Conservation (phyloP, 352 stramenopile species). For the Phytophthora pisi region DNA sequence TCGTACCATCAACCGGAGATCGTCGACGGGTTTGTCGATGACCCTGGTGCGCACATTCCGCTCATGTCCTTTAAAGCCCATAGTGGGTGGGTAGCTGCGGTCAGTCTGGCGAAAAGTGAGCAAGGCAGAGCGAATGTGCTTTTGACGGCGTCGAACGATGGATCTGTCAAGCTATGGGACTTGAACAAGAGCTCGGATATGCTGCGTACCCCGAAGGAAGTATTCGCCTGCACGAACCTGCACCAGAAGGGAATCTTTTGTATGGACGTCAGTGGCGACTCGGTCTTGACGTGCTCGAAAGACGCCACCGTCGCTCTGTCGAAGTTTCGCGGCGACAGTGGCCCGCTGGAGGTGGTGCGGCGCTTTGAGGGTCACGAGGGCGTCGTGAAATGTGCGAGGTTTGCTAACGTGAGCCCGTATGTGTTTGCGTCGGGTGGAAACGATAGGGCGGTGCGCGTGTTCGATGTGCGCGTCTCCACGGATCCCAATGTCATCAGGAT, state of each 20-base stretch:
- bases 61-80: constrained; percentile 66
- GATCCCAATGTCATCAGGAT: constrained; percentile 19
- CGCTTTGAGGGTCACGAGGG: constrained; percentile 47
- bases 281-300: constrained; percentile 59
- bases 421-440: constrained; percentile 55
- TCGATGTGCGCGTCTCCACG: constrained; percentile 29
- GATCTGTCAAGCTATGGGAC: constrained; percentile 59
- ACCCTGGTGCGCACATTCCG: constrained; percentile 24
- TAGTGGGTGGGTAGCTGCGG: constrained; percentile 54
- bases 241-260: constrained; percentile 57
- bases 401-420: constrained; percentile 27
- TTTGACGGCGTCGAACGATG: constrained; percentile 57
- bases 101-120: constrained; percentile 44
- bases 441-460: constrained; percentile 49
- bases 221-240: constrained; percentile 35
- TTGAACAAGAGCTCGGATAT: constrained; percentile 44
- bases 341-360: constrained; percentile 19
- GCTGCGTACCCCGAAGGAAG: constrained; percentile 31
- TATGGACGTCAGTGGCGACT: constrained; percentile 43
- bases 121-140: constrained; percentile 41
- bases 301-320: constrained; percentile 49
- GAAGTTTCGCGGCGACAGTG: constrained; percentile 25
- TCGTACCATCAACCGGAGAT: constrained; percentile 14
- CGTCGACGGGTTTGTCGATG: constrained; percentile 17
- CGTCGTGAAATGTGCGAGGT: constrained; percentile 58